Base-by-base conservation (phyloP, 306 rosid species). In the Dryas drummondii region DNA sequence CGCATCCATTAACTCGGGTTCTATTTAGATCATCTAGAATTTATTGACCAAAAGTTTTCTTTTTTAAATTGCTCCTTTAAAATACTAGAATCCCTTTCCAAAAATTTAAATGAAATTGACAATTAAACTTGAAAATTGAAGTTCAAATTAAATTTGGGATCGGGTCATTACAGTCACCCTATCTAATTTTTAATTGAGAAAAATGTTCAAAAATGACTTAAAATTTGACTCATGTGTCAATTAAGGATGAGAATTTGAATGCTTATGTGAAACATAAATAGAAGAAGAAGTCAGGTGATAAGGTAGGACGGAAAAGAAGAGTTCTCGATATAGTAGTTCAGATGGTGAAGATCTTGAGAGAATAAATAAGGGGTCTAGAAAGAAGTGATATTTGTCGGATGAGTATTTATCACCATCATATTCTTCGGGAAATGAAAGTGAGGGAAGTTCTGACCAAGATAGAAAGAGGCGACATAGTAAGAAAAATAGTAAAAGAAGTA, bases 381-480 rank as follows among this genome's bases (percentile, higher is more conserved):
- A 82, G 78, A 91, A 88, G 71, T 86, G 96, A 96, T 90, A 94
- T 71, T 90, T 88, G 0, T 88, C 93, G 0, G 92, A 88, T 7
- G 94, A 88, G 58, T 32, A 73, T 70, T 89, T 87, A 70, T 85
- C 86, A 57, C 84, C 88, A 8, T 75, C 77, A 26, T 68, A 78
- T 70, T 55, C 86, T 6, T 75, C 79, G 1, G 92, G 71, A 11
- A 73, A 75, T 81, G 97, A 86, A 76, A 82, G 82, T 26, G 86
- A 48, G 26, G 78, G 40, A 53, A 75, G 66, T 71, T 81, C 75
- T 13, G 77, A 66, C 3, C 58, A 16, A n/a, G 85, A 72, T 15
- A 68, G 60, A 26, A 87, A 82, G 77, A 89, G 76, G 74, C 74
- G 22, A 16, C 80, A 47, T 71, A 59, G 42, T 53, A 83, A 81